A percentile compares a stretch with the other conserved stretches of the same genome.
Evolutionary conservation across 2,329 filamentous ascomycete genomes (phyloP).

Genomic region (Exserohilum rostratum): DNA sequence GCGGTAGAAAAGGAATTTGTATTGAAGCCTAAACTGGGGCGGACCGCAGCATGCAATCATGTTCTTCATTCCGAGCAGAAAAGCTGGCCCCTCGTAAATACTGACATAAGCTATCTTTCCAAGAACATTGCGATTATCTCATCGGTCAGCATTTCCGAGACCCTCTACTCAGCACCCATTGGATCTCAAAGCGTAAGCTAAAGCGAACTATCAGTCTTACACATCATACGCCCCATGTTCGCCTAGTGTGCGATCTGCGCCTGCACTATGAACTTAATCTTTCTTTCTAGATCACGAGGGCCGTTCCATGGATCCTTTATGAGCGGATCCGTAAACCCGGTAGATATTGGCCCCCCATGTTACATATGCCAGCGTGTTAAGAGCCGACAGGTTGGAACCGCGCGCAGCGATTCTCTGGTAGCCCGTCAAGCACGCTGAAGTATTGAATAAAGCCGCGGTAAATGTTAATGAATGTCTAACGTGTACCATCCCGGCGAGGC

Average conservation of each 20-base stretch:
- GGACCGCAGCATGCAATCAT: not conserved
- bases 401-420: not conserved
- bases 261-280: not conserved
- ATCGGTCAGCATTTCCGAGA: not conserved
- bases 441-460: not conserved
- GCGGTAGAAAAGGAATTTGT: not conserved
- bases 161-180: not conserved
- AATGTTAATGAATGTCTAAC: not conserved
- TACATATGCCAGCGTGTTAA: slow-evolving; percentile 1
- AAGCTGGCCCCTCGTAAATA: too few relatives aligned
- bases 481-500: not conserved
- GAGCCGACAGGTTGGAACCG: not conserved
- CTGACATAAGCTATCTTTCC: not conserved
- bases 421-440: not conserved
- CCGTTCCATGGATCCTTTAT: not conserved
- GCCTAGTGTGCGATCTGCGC: not conserved
- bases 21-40: not conserved
- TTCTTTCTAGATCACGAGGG: not conserved
- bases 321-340: not conserved
- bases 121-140: not conserved
- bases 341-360: not conserved
- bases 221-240: not conserved
- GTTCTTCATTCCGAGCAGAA: not conserved
- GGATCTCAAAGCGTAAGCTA: not conserved
- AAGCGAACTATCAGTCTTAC: not conserved